Percentiles rank a stretch among this genome's conserved stretches.
Evolutionary conservation across 23 red algal species (phyloP).

Genomic region (Gracilariopsis chorda): DNA sequence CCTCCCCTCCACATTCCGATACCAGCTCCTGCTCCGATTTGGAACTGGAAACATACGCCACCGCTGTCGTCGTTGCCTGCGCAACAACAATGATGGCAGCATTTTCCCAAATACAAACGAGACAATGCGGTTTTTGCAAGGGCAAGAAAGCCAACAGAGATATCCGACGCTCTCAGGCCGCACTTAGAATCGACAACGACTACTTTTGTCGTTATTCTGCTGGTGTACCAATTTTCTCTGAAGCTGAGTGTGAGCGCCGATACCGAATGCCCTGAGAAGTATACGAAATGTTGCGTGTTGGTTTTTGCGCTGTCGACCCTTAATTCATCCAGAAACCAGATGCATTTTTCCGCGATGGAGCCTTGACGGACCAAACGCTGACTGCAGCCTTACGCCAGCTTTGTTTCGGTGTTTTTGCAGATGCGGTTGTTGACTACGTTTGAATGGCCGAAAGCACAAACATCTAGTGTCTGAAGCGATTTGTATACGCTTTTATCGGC

Average conservation of each 20-base stretch:
- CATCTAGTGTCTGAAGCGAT: background rate
- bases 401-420: background rate
- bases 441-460: background rate
- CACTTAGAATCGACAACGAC: background rate
- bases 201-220: background rate
- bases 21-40: too few species aligned
- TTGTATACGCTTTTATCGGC: background rate
- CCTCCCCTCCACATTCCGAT: too few species aligned
- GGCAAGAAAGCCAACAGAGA: too few species aligned
- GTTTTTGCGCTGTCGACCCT: background rate
- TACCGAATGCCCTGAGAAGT: background rate
- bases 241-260: conserved; percentile 1
- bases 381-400: background rate
- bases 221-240: background rate
- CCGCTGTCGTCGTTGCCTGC: too few species aligned
- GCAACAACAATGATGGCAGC: too few species aligned
- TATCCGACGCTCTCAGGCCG: too few species aligned
- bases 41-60: too few species aligned
- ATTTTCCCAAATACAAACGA: too few species aligned
- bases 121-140: too few species aligned
- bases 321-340: conserved; percentile 1
- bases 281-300: background rate
- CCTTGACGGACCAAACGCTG: conserved; percentile 23
- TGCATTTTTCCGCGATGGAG: background rate
- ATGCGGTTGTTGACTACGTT: conserved; percentile 7